Base-by-base conservation (phyloP, 176 grass and related monocot species). In the Echinochloa phyllopogon region DNA sequence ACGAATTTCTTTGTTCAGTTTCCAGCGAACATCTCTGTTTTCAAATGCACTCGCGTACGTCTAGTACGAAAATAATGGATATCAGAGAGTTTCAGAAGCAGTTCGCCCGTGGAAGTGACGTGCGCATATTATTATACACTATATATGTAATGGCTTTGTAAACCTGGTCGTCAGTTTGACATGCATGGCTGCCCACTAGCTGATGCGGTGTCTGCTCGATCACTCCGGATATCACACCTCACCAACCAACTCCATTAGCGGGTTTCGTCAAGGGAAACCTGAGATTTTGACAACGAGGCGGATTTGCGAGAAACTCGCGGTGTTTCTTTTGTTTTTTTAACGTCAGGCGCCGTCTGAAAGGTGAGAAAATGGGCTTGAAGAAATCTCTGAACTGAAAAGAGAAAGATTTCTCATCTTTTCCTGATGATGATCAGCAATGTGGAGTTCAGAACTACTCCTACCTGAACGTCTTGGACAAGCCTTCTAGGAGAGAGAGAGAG, bases 191-290 rank as follows among this genome's bases (percentile, higher is more conserved):
- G 27, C 15, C 59, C 42, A 65, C 43, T 37, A 7, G 42, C 57
- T 64, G 76, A 64, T 27, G 24, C 36, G 50, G 72, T n/a, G 37
- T 39, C 50, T 60, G 57, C 57, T 60, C 29, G 0, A 6, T 33
- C 27, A 18, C 49, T 44, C 16, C 38, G 37, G 33, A 57, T 55
- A 60, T 60, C 56, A 25, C 29, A 10, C 21, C n/a, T 67, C 77
- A 67, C 62, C 62, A 67, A 67, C 62, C 62, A 40, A 67, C 44
- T 24, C 63, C 45, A 80, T 49, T 80, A 80, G 61, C 33, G 6
- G 44, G 49, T 36, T 20, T 50, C 25, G 13, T n/a, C 75, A 53
- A 55, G 48, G 4, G 18, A 74, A 15, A 10, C 15, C 20, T 21
- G n/a, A 62, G 57, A 27, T 45, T 59, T 76, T 59, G 74, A 59